A percentile compares a stretch with the other conserved stretches of the same genome.
phyloP scores from a whole-genome alignment of 495 filamentous ascomycete genomes.

The Cercophora samala region DNA sequence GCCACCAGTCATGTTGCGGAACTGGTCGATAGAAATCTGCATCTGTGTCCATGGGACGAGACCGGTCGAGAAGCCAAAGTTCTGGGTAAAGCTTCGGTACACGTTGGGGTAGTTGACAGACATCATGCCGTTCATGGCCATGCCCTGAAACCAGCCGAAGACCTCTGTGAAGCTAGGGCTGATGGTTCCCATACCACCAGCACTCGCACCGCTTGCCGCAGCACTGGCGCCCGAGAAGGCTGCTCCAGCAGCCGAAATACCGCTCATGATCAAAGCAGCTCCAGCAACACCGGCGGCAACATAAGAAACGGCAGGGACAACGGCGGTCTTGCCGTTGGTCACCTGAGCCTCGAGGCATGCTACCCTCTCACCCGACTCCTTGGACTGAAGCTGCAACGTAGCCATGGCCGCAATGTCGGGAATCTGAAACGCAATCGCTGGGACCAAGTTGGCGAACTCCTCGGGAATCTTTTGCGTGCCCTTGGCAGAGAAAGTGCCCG shows the following conservation, averaged over 20 bases:
- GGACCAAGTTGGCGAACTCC: conserved; percentile 69
- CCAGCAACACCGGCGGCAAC: conserved; percentile 84
- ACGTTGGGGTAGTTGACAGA: conserved; percentile 81
- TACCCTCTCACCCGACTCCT: conserved; percentile 57
- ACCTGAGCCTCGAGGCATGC: conserved; percentile 83
- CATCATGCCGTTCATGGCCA: conserved; percentile 95
- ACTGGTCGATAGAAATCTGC: conserved; percentile 81
- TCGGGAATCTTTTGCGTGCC: conserved; percentile 68
- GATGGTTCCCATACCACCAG: conserved; percentile 60
- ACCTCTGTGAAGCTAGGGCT: conserved; percentile 87
- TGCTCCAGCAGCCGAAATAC: conserved; percentile 65
- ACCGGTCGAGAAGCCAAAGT: conserved; percentile 90
- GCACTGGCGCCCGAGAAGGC: conserved; percentile 48
- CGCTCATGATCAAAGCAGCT: conserved; percentile 71
- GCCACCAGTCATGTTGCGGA: conserved; percentile 76
- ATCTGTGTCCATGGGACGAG: conserved; percentile 76
- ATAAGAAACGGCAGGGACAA: conserved; percentile 74
- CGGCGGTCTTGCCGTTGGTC: conserved; percentile 79
- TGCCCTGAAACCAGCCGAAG: conserved; percentile 84
- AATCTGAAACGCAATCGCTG: conserved; percentile 83
- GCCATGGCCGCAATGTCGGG: conserved; percentile 89
- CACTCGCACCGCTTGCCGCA: conserved; percentile 43
- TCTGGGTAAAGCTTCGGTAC: conserved; percentile 83
- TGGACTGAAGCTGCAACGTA: conserved; percentile 67
- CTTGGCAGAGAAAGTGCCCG: conserved; percentile 66